Evolutionary conservation across 331 rosid genomes (phyloP), one percentile per base, ranked within the genome.

Genomic region (Spiraea crenata): DNA sequence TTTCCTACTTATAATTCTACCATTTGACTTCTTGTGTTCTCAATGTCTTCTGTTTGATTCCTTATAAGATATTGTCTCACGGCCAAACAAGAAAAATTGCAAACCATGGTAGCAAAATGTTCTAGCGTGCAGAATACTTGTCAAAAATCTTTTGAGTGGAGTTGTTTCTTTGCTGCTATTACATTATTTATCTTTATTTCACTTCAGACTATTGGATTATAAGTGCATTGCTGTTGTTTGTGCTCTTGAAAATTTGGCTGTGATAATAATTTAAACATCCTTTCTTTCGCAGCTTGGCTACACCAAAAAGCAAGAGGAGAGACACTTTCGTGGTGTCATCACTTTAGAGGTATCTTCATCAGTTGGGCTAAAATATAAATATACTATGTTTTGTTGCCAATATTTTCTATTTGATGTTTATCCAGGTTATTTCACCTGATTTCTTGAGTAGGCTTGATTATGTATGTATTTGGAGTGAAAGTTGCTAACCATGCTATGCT

Each of bases 241-340:
- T 45, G 15, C 45, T 42, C 17, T 42, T 57, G 42, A 7, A 44
- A 57, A 31, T 57, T 44, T 44, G 17, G 50, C 16, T 67, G 8
- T 31, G 25, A 76, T 13, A 78, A 72, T 67, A 71, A 66, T 63
- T 52, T 81, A 47, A 16, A 70, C 52, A 74, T 69, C 13, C 42
- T 68, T 75, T 50, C 63, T 74, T 78, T 65, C 61, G 73, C 87
- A 95, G 99, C 99, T 95, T 83, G 99, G 97, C 69, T 91, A 95
- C 85, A 95, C 99, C 37, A 86, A 91, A 76, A 95, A 91, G 81
- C 95, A 91, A 83, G 99, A 95, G 71, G 97, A 95, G 82, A 82
- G 92, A 50, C 86, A 87, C 80, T 95, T 95, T 51, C 99, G 91
- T 59, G 99, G 99, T 77, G 96, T 91, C 81, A 89, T 95, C 76